Evolutionary conservation across 2,329 filamentous ascomycete species (phyloP).

Genomic region (Helminthosporium solani): DNA sequence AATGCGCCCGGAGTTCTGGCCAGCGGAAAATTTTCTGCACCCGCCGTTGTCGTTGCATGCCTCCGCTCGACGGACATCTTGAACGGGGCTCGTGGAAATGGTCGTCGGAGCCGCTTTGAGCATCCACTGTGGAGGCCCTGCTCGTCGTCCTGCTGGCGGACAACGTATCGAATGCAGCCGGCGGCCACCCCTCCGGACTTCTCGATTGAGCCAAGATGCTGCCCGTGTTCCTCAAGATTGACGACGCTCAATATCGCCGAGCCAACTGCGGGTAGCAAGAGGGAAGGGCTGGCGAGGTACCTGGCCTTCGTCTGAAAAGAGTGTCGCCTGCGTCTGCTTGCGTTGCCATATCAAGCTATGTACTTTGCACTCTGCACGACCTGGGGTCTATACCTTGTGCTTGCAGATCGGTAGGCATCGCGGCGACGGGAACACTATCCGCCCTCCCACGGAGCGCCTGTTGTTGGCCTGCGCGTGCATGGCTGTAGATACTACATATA

Average conservation of each 20-base stretch:
- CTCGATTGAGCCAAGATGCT: constrained; percentile 12
- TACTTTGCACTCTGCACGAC: constrained; percentile 28
- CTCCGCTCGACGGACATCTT: constrained; percentile 2
- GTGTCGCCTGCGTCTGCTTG: constrained; percentile 34
- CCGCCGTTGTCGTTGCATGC: constrained; percentile 9
- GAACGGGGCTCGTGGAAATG: constrained; percentile 9
- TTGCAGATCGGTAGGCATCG: constrained; percentile 40
- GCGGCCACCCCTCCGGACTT: constrained; percentile 8
- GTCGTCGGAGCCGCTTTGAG: neutral
- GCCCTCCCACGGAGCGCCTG: constrained; percentile 31
- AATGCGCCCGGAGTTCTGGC: constrained; percentile 18
- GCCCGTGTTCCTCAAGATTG: constrained; percentile 26
- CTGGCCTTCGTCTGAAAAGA: constrained; percentile 37
- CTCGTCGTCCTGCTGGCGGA: constrained; percentile 18
- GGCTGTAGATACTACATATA: constrained; percentile 27
- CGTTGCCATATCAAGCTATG: constrained; percentile 31
- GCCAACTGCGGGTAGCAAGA: constrained; percentile 25
- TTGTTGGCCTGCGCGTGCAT: constrained; percentile 31
- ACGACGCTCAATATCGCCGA: constrained; percentile 33
- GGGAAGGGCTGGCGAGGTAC: constrained; percentile 25
- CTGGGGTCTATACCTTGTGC: constrained; percentile 36
- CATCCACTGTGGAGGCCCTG: no score
- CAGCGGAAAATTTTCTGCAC: constrained; percentile 21
- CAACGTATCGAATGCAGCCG: constrained; percentile 28
- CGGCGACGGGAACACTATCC: constrained; percentile 33